Conservation (phyloP, 306 rosid species). For the Myrica gale region DNA sequence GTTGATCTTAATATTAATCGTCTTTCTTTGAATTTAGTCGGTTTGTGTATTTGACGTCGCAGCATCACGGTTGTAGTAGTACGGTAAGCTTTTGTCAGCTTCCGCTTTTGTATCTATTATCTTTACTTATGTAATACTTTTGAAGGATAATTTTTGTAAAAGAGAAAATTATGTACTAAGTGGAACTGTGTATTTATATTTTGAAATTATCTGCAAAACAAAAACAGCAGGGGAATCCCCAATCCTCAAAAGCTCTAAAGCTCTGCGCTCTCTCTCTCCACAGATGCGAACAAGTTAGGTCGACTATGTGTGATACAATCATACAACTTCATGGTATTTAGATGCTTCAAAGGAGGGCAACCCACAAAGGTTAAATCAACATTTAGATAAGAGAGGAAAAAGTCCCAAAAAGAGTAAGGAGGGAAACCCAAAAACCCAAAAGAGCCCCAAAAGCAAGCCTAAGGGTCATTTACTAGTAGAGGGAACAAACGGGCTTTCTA, state of each 20-base stretch:
- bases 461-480: not conserved
- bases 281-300: conserved; percentile 19
- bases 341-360: conserved; percentile 48
- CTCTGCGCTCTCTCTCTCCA: conserved; percentile 2
- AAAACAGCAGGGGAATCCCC: not conserved
- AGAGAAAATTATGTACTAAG: too few species aligned
- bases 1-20: too few species aligned
- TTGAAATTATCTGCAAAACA: too few species aligned
- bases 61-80: too few species aligned
- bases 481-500: not conserved
- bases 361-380: conserved; percentile 13
- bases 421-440: conserved; percentile 1
- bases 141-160: too few species aligned
- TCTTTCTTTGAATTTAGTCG: too few species aligned
- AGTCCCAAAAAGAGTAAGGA: conserved; percentile 16
- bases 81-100: too few species aligned
- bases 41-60: too few species aligned
- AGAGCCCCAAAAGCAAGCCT: not conserved
- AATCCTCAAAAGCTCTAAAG: not conserved
- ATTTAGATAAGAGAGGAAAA: not conserved
- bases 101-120: too few species aligned
- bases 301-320: not conserved
- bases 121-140: too few species aligned
- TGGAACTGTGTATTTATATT: too few species aligned
- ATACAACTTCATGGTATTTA: conserved; percentile 10